Conservation (phyloP, 2,329 filamentous ascomycete genomes). For the Scleromitrula shiraiana region DNA sequence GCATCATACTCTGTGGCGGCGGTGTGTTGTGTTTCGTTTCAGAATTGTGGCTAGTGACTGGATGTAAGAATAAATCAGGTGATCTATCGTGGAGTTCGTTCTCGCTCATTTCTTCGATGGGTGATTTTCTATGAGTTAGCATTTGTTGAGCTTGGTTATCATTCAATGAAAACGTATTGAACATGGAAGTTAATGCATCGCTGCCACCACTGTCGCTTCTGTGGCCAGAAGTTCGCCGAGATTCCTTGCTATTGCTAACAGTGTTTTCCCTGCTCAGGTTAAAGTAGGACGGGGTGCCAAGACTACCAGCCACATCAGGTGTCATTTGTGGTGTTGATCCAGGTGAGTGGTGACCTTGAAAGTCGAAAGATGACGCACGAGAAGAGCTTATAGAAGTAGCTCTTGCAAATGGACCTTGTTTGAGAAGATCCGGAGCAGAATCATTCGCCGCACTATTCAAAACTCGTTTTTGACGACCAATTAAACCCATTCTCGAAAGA, state of each 20-base stretch:
- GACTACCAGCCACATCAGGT: slow-evolving; percentile 57
- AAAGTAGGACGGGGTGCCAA: slow-evolving; percentile 91
- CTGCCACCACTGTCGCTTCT: slow-evolving; percentile 90
- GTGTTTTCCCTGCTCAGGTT: slow-evolving; percentile 57
- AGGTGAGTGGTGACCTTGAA: slow-evolving; percentile 72
- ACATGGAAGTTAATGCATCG: slow-evolving; percentile 75
- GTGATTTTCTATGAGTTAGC: slow-evolving; percentile 42
- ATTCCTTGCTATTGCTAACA: slow-evolving; percentile 57
- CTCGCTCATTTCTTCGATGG: slow-evolving; percentile 68
- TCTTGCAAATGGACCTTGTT: slow-evolving; percentile 82
- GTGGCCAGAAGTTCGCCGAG: slow-evolving; percentile 59
- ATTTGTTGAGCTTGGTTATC: slow-evolving; percentile 41
- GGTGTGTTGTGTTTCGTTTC: slow-evolving; percentile 48
- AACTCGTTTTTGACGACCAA: slow-evolving; percentile 91
- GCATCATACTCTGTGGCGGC: slow-evolving; percentile 66
- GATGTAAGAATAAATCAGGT: slow-evolving; percentile 67
- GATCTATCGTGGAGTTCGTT: slow-evolving; percentile 60
- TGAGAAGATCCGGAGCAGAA: slow-evolving; percentile 84
- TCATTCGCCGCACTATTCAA: slow-evolving; percentile 71
- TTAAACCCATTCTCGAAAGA: slow-evolving; percentile 90
- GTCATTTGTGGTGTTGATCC: slow-evolving; percentile 80
- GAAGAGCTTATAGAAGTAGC: slow-evolving; percentile 83
- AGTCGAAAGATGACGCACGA: slow-evolving; percentile 86
- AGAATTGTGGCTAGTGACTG: slow-evolving; percentile 32
- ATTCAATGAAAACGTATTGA: slow-evolving; percentile 68